Evolutionary conservation across 148 eudicot species (phyloP), one percentile per base, ranked within the genome.

Genomic region (Rhododendron ovatum): DNA sequence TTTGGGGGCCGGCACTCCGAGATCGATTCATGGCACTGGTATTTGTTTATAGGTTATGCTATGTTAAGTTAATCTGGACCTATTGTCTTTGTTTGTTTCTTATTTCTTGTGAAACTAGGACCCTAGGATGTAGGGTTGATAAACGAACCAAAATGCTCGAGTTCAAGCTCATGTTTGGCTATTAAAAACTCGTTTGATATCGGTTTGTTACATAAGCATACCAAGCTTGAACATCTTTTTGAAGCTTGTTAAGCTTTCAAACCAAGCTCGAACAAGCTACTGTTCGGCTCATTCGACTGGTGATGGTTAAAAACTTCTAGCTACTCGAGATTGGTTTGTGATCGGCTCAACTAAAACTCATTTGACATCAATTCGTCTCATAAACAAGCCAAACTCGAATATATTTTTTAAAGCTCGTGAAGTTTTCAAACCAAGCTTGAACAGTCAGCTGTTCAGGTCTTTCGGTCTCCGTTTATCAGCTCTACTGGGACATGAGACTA

Each of bases 11-110:
- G 92, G 93, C 47, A 67, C 88, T 7, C 45, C 84, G 11, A 90
- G 99, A 82, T 86, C 86, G 9, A 90, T 96, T 87, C 99, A 96
- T 90, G 91, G 92, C 85, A 93, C 98, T 84, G 95, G 98, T 96
- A 93, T 84, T 76, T 35, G 53, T 53, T 17, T 63, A 24, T 45
- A 5, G 22, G 14, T 82, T 59, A 26, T 82, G 37, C 83, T 50
- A 2, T 80, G 7, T 26, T 28, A 13, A 80, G 15, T 28, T 80
- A 69, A 5, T 30, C 7, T 57, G 15, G 71, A 18, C 24, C 39
- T 85, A n/a, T 22, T 13, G 0, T 9, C 6, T 8, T 77, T 87
- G 47, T 33, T 7, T 80, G 33, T 14, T 24, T 75, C 20, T n/a
- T 30, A 55, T 17, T 55, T 53, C 57, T 12, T 53, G 4, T 73